Base-by-base conservation (phyloP, 129 eudicot genomes). In the Tagetes erecta region DNA sequence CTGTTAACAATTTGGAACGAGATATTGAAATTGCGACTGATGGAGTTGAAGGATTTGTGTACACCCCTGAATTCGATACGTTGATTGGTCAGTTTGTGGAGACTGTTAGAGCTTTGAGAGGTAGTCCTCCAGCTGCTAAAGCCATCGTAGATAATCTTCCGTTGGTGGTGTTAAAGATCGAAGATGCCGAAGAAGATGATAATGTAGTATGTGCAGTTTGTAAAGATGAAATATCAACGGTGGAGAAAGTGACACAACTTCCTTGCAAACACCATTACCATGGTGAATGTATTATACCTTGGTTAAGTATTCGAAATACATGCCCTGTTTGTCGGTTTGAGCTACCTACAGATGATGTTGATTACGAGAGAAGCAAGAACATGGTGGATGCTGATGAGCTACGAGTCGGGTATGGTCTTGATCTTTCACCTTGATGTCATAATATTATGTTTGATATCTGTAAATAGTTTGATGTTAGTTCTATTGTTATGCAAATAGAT, bases 271-370 rank as follows among this genome's bases (percentile, higher is more conserved):
- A 93, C 57, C 83, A 81, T 58, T 93, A 90, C 80, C 98, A 93
- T 72, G 89, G 91, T 46, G 97, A 90, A 3, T 93, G 98, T 59
- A 90, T 93, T 68, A 55, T 88, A 68, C 98, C 97, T 13, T 93
- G 98, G 98, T 85, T 93, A 34, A 81, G 73, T 3, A 87, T 90
- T 56, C 85, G 97, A n/a, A 93, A 93, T 63, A 90, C 96, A 0
- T 93, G 98, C 66, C 98, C 98, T 3, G 95, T 93, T 84, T 93
- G 98, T 80, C 85, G 98, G 12, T 78, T 81, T 81, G 98, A 93
- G 84, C 65, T 93, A 85, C 98, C 96, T 55, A 93, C 97, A 1
- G 98, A 93, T 74, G 97, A 93, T 80, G 81, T 80, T 8, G 92
- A 84, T 47, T 90, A 90, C 49, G 97, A 90, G 84, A 81, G 68